These are phyloP conservation scores for Coffea canephora DNA, from an alignment of 257 asterid genomes.

Conservation along the genomic window DNA sequence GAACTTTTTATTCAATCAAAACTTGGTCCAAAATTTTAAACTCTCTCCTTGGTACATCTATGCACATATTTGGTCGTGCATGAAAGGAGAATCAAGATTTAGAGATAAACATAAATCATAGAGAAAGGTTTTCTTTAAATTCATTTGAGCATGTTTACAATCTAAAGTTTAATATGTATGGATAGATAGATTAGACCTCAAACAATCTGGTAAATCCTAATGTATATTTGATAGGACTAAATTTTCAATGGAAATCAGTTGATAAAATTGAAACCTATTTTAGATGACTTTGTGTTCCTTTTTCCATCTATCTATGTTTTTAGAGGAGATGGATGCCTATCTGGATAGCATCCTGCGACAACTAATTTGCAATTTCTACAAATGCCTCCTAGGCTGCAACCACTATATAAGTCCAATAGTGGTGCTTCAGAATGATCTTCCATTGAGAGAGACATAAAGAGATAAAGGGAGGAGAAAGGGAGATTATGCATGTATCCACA, in stretches of 20 bases:
- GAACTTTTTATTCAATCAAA: neutral
- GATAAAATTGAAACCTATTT: neutral
- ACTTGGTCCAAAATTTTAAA: neutral
- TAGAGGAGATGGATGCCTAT: constrained; percentile 24
- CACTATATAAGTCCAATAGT: constrained; percentile 36
- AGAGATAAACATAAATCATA: neutral
- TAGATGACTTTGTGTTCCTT: constrained; percentile 24
- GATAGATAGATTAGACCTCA: neutral
- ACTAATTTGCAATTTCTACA: constrained; percentile 51
- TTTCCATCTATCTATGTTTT: constrained; percentile 24
- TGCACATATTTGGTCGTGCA: neutral
- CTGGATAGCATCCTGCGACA: constrained; percentile 44
- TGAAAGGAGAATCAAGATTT: neutral
- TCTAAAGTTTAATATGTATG: too few species aligned
- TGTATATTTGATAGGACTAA: too few species aligned
- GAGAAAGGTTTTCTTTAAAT: neutral
- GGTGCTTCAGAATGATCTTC: constrained; percentile 47
- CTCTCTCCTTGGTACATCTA: neutral
- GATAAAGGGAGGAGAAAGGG: neutral
- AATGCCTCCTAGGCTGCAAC: constrained; percentile 43
- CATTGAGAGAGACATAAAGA: constrained; percentile 32
- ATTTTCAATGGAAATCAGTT: neutral
- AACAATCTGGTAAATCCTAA: neutral
- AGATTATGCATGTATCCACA: constrained; percentile 3
- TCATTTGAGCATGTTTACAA: neutral